phyloP scores from a whole-genome alignment of 352 stramenopile species.

The Peronospora destructor region DNA sequence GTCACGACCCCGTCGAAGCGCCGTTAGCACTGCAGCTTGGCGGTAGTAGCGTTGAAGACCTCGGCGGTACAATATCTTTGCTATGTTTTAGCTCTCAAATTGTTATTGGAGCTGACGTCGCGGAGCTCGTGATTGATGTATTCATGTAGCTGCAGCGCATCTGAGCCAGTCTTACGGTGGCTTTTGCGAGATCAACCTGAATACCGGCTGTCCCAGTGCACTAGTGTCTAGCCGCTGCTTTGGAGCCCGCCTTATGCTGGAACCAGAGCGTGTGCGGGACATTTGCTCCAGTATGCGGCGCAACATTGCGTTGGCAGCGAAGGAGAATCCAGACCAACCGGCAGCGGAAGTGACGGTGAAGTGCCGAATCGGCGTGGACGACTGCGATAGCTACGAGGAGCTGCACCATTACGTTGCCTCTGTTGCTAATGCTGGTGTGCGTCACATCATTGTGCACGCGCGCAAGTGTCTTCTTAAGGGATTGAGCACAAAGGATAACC shows the following conservation, averaged over 20 bases:
- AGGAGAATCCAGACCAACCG: conserved; percentile 20
- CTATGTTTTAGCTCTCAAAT: neutral
- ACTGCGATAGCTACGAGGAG: conserved; percentile 90
- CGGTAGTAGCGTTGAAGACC: conserved; percentile 81
- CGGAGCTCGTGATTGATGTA: neutral
- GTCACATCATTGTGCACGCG: conserved; percentile 96
- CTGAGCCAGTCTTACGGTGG: conserved; percentile 83
- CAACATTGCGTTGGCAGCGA: conserved; percentile 25
- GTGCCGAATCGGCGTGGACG: conserved; percentile 95
- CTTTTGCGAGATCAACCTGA: conserved; percentile 94
- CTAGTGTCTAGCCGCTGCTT: conserved; percentile 87
- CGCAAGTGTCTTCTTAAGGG: conserved; percentile 96
- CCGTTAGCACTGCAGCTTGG: conserved; percentile 92
- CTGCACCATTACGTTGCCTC: conserved; percentile 91
- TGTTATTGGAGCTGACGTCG: neutral
- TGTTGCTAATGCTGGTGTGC: conserved; percentile 86
- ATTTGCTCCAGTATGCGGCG: conserved; percentile 83
- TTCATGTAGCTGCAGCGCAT: conserved; percentile 51
- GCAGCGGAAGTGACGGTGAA: conserved; percentile 92
- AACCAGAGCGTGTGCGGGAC: conserved; percentile 90
- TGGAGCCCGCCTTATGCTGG: conserved; percentile 96
- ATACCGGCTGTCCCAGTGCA: conserved; percentile 91
- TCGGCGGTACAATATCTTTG: conserved; percentile 40
- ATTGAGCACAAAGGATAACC: conserved; percentile 94
- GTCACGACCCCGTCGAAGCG: conserved; percentile 73